A percentile compares a stretch with the other conserved stretches of the same genome.
Conservation (phyloP, 768 basidiomycete genomes). For the Podaxis mareebaensis region DNA sequence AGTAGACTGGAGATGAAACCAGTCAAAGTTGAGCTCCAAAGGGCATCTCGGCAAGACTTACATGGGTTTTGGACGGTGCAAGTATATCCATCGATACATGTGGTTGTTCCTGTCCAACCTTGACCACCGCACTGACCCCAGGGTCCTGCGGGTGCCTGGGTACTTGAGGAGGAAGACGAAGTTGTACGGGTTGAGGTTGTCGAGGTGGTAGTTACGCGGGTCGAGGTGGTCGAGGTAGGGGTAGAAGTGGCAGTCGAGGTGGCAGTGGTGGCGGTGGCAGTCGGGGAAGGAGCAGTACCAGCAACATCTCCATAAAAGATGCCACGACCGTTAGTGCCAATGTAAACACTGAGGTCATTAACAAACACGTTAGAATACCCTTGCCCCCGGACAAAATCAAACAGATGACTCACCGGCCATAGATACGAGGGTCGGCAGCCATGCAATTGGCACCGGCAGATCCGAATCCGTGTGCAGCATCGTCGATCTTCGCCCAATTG, state of each 20-base stretch:
- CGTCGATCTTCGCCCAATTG: conserved; percentile 62
- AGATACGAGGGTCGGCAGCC: conserved; percentile 52
- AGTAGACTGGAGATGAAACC: conserved; percentile 36
- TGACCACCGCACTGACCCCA: conserved; percentile 48
- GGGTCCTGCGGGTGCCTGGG: conserved; percentile 24
- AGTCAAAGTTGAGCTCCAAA: neutral
- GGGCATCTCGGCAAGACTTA: conserved; percentile 24
- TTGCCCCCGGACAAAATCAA: neutral
- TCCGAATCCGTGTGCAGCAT: conserved; percentile 58
- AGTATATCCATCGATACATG: conserved; percentile 36
- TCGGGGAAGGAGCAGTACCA: conserved; percentile 30
- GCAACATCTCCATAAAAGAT: conserved; percentile 50
- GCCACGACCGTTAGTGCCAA: conserved; percentile 63
- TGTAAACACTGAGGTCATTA: conserved; percentile 46
- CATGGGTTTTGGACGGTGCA: conserved; percentile 41
- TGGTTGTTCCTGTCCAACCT: conserved; percentile 42
- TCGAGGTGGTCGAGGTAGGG: conserved; percentile 20
- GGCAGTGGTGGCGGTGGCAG: conserved; percentile 27
- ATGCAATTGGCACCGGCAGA: conserved; percentile 46
- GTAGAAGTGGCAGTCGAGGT: conserved; percentile 20
- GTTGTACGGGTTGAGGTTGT: conserved; percentile 20
- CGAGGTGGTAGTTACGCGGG: conserved; percentile 19
- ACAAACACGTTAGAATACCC: neutral
- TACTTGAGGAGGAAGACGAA: conserved; percentile 25
- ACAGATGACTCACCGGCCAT: conserved; percentile 45